Evolutionary conservation across 352 stramenopile genomes (phyloP), one percentile per base, ranked within the genome.

Genomic region (Phytopythium montanum): DNA sequence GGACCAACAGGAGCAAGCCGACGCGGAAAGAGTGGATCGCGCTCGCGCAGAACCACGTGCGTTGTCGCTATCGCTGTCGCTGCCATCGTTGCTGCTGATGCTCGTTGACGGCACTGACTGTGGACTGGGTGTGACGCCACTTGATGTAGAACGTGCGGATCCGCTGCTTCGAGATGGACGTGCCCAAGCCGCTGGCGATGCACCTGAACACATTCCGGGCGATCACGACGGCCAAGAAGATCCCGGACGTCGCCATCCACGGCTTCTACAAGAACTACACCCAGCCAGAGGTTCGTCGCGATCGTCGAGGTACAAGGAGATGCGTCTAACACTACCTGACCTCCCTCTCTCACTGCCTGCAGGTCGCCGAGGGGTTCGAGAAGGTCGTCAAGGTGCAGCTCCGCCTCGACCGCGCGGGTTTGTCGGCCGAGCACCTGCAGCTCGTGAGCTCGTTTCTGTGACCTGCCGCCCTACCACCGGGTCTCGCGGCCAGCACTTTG

Each of bases 161-260:
- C 49, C 75, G 88, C 5, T 94, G 83, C 56, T 85, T 95, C 33
- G 73, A 85, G 51, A 83, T 96, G 75, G 79, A 92, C 19, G 70
- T 94, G 1, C 33, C 69, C 48, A 95, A 95, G 59, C 67, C 74
- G n/a, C 59, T 95, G 21, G 64, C 82, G 23, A 90, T 95, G 72
- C 86, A 96, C 44, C 55, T 96, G 31, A 96, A 96, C 63, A 81
- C 74, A 3, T 96, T 91, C 50, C 79, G 88, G 18, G 88, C 75
- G 52, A 67, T 95, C 29, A 91, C 70, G 25, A 72, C 78, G 39
- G 60, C 75, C 52, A 87, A 90, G 46, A 89, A 87, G 60, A 85
- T 96, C 36, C 88, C 88, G 0, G 82, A 88, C 34, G 82, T 96
- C 45, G 86, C 87, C 18, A 95, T 96, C 68, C 87, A 96, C 53